These are phyloP conservation scores for Dactylorhiza incarnata DNA, from an alignment of 106 monocot genomes.

Conservation along the genomic window DNA sequence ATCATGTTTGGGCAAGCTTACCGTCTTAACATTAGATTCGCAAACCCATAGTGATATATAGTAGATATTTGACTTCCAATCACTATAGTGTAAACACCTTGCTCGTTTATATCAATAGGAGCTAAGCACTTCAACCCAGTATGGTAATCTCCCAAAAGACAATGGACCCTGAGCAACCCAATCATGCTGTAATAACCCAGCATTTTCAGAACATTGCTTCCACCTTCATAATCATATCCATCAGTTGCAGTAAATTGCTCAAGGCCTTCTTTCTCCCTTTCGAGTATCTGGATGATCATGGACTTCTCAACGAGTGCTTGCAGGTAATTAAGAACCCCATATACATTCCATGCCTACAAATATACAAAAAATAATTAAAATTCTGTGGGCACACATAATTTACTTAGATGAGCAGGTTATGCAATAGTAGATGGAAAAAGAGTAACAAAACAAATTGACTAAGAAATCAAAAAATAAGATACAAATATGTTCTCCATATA, in stretches of 20 bases:
- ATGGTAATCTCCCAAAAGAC: constrained; percentile 88
- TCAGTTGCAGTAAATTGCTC: constrained; percentile 81
- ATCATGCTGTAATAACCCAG: constrained; percentile 97
- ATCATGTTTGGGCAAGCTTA: constrained; percentile 11
- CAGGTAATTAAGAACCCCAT: constrained; percentile 94
- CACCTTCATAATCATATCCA: constrained; percentile 91
- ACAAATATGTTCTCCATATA: too few relatives aligned
- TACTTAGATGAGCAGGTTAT: too few relatives aligned
- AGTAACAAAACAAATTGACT: too few relatives aligned
- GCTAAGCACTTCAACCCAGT: constrained; percentile 84
- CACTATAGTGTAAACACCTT: constrained; percentile 82
- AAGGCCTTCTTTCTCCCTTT: constrained; percentile 89
- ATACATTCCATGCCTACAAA: constrained; percentile 88
- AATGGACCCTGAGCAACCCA: constrained; percentile 83
- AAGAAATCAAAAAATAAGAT: too few relatives aligned
- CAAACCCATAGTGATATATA: constrained; percentile 96
- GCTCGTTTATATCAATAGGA: constrained; percentile 83
- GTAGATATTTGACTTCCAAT: constrained; percentile 94
- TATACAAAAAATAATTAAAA: neutral
- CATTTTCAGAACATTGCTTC: constrained; percentile 96
- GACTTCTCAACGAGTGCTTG: constrained; percentile 98
- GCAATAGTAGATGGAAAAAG: too few relatives aligned
- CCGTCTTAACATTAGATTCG: constrained; percentile 86
- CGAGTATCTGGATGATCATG: constrained; percentile 65
- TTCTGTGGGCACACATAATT: too few relatives aligned